Conservation (phyloP, 2,329 filamentous ascomycete genomes). For the Paecilomyces variotii region DNA sequence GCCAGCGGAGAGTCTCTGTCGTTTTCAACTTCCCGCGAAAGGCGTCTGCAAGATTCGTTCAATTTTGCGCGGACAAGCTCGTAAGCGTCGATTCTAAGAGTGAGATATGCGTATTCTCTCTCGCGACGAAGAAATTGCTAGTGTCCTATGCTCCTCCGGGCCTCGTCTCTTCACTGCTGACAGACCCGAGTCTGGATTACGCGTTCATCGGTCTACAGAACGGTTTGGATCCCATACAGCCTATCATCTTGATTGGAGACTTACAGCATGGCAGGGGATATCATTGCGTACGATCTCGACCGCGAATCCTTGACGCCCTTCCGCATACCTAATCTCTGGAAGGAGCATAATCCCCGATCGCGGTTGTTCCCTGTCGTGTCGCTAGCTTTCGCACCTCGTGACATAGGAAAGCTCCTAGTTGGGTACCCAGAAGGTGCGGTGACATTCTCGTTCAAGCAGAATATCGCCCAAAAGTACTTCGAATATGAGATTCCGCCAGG, state of each 20-base stretch:
- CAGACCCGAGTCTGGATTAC: slow-evolving; percentile 90
- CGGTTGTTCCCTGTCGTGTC: slow-evolving; percentile 61
- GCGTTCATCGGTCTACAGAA: slow-evolving; percentile 74
- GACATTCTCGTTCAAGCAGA: slow-evolving; percentile 92
- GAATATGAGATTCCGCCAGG: slow-evolving; percentile 74
- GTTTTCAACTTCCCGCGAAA: slow-evolving; percentile 62
- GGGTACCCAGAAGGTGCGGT: slow-evolving; percentile 85
- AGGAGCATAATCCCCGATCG: slow-evolving; percentile 59
- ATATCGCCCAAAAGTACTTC: slow-evolving; percentile 67
- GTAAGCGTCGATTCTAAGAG: slow-evolving; percentile 78
- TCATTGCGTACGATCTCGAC: slow-evolving; percentile 90
- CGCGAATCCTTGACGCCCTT: slow-evolving; percentile 68
- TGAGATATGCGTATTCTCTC: slow-evolving; percentile 75
- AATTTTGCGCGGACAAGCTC: slow-evolving; percentile 81
- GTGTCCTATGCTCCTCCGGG: slow-evolving; percentile 69
- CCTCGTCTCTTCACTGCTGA: slow-evolving; percentile 63
- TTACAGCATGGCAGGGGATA: slow-evolving; percentile 49
- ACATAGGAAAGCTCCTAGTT: slow-evolving; percentile 84
- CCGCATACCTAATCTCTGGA: slow-evolving; percentile 81
- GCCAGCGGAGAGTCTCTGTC: slow-evolving; percentile 70
- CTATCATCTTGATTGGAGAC: not conserved
- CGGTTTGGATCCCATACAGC: slow-evolving; percentile 33
- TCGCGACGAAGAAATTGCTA: slow-evolving; percentile 60
- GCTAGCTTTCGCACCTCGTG: slow-evolving; percentile 78
- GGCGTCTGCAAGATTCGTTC: slow-evolving; percentile 66